These are phyloP conservation scores for Corymbia maculata DNA, from an alignment of 345 rosid species.

Conservation along the genomic window DNA sequence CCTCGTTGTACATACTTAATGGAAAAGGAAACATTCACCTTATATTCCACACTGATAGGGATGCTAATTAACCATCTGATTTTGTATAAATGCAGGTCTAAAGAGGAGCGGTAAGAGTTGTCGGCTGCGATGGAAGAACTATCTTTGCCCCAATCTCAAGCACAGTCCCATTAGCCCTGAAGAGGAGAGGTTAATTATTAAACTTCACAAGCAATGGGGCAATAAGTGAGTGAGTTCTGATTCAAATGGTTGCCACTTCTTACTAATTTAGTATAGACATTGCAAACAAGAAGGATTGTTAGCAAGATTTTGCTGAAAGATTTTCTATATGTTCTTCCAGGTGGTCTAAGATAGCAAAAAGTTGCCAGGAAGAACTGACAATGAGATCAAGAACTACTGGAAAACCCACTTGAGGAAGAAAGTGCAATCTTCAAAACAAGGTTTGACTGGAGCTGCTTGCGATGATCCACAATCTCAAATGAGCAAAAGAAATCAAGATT, in stretches of 20 bases:
- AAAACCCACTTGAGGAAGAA: conserved; percentile 52
- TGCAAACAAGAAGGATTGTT: neutral
- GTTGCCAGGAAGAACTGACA: conserved; percentile 20
- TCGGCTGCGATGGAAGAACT: conserved; percentile 68
- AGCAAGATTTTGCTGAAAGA: neutral
- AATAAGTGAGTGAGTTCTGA: conserved; percentile 41
- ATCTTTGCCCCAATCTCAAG: conserved; percentile 50
- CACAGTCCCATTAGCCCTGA: conserved; percentile 43
- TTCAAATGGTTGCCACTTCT: neutral
- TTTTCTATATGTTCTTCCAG: conserved; percentile 1
- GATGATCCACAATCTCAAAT: neutral
- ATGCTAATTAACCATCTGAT: neutral
- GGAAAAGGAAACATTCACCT: neutral
- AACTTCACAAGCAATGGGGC: conserved; percentile 58
- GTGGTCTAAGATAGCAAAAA: conserved; percentile 66
- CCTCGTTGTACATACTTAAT: neutral
- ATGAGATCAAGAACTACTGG: neutral
- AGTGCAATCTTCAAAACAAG: conserved; percentile 23
- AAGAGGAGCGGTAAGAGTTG: conserved; percentile 76
- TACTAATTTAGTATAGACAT: neutral
- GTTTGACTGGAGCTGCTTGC: neutral
- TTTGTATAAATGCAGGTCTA: conserved; percentile 23
- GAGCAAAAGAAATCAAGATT: neutral
- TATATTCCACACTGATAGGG: neutral
- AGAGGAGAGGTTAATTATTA: conserved; percentile 44